These are phyloP conservation scores for Cutaneotrichosporon cutaneum DNA, from an alignment of 1,284 basidiomycete genomes.

Conservation along the genomic window DNA sequence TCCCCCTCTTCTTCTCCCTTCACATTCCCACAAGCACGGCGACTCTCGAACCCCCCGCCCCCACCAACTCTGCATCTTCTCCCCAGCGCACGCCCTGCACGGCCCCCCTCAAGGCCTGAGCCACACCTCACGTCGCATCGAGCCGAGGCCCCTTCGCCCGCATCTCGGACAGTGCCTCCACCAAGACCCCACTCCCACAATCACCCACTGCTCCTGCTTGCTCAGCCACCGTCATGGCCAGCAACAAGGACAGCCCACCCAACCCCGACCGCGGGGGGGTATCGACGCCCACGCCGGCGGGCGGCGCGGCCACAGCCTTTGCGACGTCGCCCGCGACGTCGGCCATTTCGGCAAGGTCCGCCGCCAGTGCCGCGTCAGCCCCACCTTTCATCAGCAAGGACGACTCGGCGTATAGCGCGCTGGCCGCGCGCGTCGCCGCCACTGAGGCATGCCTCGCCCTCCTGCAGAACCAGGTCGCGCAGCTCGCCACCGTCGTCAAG, in stretches of 20 bases:
- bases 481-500: slow-evolving; percentile 34
- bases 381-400: slow-evolving; percentile 1
- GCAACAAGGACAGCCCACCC: neutral
- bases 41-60: neutral
- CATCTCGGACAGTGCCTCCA: slow-evolving; percentile 1
- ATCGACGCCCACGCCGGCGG: neutral
- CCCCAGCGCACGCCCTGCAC: slow-evolving; percentile 9
- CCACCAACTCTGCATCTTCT: neutral
- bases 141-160: neutral
- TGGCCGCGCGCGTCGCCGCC: slow-evolving; percentile 35
- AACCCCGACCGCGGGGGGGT: neutral
- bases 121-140: neutral
- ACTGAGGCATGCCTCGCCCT: slow-evolving; percentile 39
- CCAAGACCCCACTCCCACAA: neutral
- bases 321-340: slow-evolving; percentile 7
- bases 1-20: neutral
- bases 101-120: slow-evolving; percentile 1
- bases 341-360: slow-evolving; percentile 3
- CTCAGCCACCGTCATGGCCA: slow-evolving; percentile 1
- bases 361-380: neutral
- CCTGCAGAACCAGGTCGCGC: slow-evolving; percentile 42
- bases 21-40: neutral
- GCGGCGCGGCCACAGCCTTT: neutral
- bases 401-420: slow-evolving; percentile 30
- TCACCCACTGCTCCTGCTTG: neutral